Evolutionary conservation across 441 rosid genomes (phyloP).

Genomic region (Corymbia calophylla): DNA sequence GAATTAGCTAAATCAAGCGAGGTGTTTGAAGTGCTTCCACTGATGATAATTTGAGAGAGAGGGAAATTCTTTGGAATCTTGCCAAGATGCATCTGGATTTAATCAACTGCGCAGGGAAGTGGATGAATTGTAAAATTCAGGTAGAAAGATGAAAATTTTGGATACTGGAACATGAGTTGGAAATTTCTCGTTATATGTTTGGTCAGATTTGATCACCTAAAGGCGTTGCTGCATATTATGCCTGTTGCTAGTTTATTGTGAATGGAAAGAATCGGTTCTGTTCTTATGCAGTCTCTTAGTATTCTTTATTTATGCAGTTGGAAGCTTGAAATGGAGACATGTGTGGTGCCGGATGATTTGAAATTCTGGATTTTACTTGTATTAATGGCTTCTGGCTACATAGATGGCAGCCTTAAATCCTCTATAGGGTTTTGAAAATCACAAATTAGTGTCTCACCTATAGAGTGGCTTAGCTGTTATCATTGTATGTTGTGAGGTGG

Average conservation of each 20-base stretch:
- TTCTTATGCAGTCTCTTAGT: background rate
- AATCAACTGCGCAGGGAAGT: background rate
- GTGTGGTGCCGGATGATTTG: background rate
- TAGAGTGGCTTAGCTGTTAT: background rate
- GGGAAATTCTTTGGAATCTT: background rate
- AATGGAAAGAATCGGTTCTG: background rate
- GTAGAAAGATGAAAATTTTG: background rate
- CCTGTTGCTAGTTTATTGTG: background rate
- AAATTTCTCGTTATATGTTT: background rate
- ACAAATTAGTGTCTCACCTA: background rate
- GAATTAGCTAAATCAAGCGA: rapidly evolving
- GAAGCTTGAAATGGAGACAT: background rate
- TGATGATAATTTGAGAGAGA: background rate
- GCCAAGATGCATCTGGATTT: background rate
- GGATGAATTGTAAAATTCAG: background rate
- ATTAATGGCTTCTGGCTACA: background rate
- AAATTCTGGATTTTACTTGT: background rate
- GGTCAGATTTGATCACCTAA: background rate
- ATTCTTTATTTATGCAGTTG: rapidly evolving
- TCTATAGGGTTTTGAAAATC: background rate
- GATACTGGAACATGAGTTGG: background rate
- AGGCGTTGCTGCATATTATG: background rate
- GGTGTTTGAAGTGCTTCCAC: background rate
- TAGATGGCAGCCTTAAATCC: background rate
- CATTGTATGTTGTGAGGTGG: background rate